Conservation (phyloP, 2,329 filamentous ascomycete genomes). For the Pseudopyrenochaeta lycopersici region DNA sequence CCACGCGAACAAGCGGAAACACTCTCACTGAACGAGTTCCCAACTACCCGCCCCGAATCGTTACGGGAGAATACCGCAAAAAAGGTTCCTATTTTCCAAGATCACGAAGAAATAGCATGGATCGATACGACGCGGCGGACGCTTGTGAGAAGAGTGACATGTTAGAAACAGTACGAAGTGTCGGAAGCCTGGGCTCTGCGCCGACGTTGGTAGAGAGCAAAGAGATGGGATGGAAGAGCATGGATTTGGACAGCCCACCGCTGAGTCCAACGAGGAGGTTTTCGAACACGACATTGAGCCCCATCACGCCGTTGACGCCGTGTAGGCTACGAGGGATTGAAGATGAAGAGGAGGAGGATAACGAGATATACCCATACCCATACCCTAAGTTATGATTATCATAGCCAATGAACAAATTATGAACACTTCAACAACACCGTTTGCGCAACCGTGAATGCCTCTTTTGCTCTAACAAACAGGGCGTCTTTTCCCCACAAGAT, state of each 20-base stretch:
- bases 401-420: slow-evolving; percentile 17
- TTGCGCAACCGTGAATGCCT: too few species aligned
- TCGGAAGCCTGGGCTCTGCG: slow-evolving; percentile 42
- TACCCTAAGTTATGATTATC: slow-evolving; percentile 22
- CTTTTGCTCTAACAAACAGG: too few species aligned
- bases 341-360: slow-evolving; percentile 29
- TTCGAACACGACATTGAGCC: slow-evolving; percentile 36
- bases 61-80: slow-evolving; percentile 31
- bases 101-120: slow-evolving; percentile 39
- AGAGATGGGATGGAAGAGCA: slow-evolving; percentile 33
- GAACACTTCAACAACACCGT: not conserved
- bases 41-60: slow-evolving; percentile 28
- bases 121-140: slow-evolving; percentile 34
- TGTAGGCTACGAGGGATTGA: slow-evolving; percentile 34
- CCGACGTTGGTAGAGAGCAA: slow-evolving; percentile 43
- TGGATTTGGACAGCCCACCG: slow-evolving; percentile 30
- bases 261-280: slow-evolving; percentile 34
- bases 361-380: slow-evolving; percentile 41
- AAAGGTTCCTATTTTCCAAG: slow-evolving; percentile 35
- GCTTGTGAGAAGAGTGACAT: slow-evolving; percentile 45
- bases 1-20: slow-evolving; percentile 26
- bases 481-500: too few species aligned
- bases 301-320: slow-evolving; percentile 41
- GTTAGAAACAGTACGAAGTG: slow-evolving; percentile 42
- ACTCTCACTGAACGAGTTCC: slow-evolving; percentile 21